Evolutionary conservation across 495 filamentous ascomycete genomes (phyloP), one percentile per base, ranked within the genome.

Genomic region (Aspergillus saccharolyticus): DNA sequence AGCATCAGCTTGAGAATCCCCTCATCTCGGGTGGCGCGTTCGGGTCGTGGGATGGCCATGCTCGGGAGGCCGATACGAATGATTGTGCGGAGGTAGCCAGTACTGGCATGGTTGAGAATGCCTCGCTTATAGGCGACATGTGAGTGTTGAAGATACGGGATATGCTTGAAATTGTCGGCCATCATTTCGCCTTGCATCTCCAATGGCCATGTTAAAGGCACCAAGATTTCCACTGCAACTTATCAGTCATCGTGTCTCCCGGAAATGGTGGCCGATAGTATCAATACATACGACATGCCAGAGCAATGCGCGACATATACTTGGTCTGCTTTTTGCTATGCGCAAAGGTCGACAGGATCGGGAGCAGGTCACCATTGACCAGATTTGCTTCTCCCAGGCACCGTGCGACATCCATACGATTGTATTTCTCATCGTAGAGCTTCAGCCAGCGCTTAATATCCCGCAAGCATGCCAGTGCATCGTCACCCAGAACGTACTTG

Each of bases 381-480:
- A 99, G 71, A 66, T 97, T 97, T 45, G 90, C 86, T 67, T 97
- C 92, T 65, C 90, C 89, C 55, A 97, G 76, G 65, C 91, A 96
- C 69, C 94, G 82, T 45, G 91, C 92, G 54, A 97, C 95, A 72
- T 99, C 95, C 81, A 95, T 87, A 54, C 94, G 87, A 65, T 96
- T 95, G 54, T 87, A 83, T 69, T 94, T 95, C 66, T 96, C 88
- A 68, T 99, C 95, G 78, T 95, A 95, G 56, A 96, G 79, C 66
- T 88, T 91, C 63, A 99, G 74, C 95, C 95, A 97, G 81, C 84
- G 86, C 62, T 90, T 91, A 44, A 97, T 79, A 72, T 99, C 95
- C 52, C 91, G 89, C 54, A 99, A 78, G 72, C 90, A 92, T 50
- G 92, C 89, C 60, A 95, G 71, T 8, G 95, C 91, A 71, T 97